Percentiles rank a stretch among this genome's conserved stretches.
Conservation (phyloP, 257 asterid genomes). For the Salvia miltiorrhiza region DNA sequence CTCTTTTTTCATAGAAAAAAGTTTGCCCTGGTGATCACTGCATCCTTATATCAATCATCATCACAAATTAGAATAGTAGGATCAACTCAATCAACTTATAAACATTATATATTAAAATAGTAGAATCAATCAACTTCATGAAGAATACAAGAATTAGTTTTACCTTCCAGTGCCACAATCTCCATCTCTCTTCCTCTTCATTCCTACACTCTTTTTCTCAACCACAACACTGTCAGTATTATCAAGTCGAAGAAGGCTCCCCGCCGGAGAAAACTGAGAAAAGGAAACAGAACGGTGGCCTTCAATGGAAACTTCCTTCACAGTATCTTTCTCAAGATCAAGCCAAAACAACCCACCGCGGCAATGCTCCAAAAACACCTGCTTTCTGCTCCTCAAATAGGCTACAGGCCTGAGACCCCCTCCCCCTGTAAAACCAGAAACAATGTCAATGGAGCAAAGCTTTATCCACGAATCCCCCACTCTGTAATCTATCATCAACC, state of each 20-base stretch:
- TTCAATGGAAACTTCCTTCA: not conserved
- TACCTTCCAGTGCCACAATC: not conserved
- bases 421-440: not conserved
- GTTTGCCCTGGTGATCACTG: too few species aligned
- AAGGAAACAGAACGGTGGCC: not conserved
- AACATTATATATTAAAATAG: too few species aligned
- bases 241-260: not conserved
- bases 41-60: too few species aligned
- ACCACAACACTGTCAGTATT: not conserved
- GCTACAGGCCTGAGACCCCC: not conserved
- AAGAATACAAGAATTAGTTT: not conserved
- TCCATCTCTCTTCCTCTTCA: not conserved
- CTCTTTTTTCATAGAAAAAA: too few species aligned
- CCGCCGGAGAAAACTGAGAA: not conserved
- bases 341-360: not conserved
- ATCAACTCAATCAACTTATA: not conserved
- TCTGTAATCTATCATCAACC: conserved; percentile 16
- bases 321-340: not conserved
- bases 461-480: not conserved
- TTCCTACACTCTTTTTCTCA: not conserved
- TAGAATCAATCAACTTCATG: too few species aligned
- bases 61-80: not conserved
- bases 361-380: not conserved
- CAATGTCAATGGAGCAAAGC: not conserved
- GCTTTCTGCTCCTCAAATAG: not conserved